Evolutionary conservation across 208 protist species (phyloP).

Genomic region (Leishmania major): DNA sequence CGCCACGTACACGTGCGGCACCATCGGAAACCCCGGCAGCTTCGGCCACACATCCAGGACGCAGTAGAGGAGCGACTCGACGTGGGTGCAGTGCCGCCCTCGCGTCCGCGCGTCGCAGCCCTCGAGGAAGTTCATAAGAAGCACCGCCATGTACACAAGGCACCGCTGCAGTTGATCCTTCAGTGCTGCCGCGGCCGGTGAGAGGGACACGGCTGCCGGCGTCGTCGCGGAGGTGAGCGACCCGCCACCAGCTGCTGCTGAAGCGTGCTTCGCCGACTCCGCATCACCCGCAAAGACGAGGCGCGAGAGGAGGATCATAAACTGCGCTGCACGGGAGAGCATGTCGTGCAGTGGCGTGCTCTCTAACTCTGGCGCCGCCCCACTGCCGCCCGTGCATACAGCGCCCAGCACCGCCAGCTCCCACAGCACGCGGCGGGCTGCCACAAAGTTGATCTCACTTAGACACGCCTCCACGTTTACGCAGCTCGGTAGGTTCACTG

Average conservation of each 20-base stretch:
- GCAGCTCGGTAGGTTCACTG: constrained; percentile 9
- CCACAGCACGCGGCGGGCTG: constrained; percentile 28
- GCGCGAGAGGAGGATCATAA: constrained; percentile 32
- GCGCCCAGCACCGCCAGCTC: constrained; percentile 32
- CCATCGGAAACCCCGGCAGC: constrained; percentile 35
- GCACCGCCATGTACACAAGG: constrained; percentile 36
- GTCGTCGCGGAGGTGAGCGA: constrained; percentile 4
- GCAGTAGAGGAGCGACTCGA: constrained; percentile 42
- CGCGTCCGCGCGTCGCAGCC: constrained; percentile 26
- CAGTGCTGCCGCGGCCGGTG: constrained; percentile 15
- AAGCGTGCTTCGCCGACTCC: not conserved
- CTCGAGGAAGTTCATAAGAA: constrained; percentile 40
- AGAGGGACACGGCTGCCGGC: not conserved
- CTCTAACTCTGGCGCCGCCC: constrained; percentile 3
- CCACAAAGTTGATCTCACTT: constrained; percentile 12
- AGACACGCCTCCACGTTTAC: constrained; percentile 18
- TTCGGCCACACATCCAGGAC: constrained; percentile 43
- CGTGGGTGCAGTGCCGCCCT: constrained; percentile 18
- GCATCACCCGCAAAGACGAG: constrained; percentile 20
- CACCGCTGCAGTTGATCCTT: constrained; percentile 29
- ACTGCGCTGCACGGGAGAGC: constrained; percentile 25
- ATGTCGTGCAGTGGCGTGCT: constrained; percentile 15
- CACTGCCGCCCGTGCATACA: constrained; percentile 12
- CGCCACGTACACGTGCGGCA: constrained; percentile 35
- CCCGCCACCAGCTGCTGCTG: not conserved